Evolutionary conservation across 192 early-diverging fungal species (phyloP), one percentile per base, ranked within the genome.

Genomic region (Coemansia sp.): DNA sequence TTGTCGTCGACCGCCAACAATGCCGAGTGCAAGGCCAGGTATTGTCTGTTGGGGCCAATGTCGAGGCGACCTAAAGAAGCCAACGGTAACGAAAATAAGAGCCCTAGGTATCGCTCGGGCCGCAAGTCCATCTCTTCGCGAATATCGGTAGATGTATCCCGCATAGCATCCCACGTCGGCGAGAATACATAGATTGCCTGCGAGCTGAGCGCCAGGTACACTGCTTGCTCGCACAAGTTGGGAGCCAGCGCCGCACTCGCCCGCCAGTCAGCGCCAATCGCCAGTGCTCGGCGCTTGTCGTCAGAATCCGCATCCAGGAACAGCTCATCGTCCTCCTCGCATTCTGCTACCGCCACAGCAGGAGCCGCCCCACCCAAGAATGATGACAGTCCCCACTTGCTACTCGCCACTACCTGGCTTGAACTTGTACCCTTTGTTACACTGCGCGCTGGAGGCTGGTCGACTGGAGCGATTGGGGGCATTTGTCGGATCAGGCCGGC

Each of bases 21-120:
- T 29, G 66, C 59, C 14, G 70, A 69, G 40, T 85, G 84, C 29
- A 85, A 54, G 16, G 80, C 72, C 16, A 85, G 39, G 62, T 79
- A 79, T 60, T 85, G 84, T 2, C 84, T 66, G 46, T 83, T 83
- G 13, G 80, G 80, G 0, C 80, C 80, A 44, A 85, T 69, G 44
- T 85, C 84, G 17, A 85, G 75, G 21, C 84, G 84, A 19, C 74
- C 74, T 4, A 85, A 53, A 11, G 63, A 60, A 1, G 59, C 62
- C 37, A 85, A 64, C 17, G 70, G 67, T 16, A 85, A 46, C 4
- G 72, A 42, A 45, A 76, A 78, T 31, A 72, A n/a, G n/a, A 77
- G 64, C 10, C 56, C 64, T 42, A 85, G 60, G 39, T 80, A 50
- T 21, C 62, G 66, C 27, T 73, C 80, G 3, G 84, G 84, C 57